phyloP scores from a whole-genome alignment of 768 basidiomycete genomes.

The Strobilomyces echinocephalus region DNA sequence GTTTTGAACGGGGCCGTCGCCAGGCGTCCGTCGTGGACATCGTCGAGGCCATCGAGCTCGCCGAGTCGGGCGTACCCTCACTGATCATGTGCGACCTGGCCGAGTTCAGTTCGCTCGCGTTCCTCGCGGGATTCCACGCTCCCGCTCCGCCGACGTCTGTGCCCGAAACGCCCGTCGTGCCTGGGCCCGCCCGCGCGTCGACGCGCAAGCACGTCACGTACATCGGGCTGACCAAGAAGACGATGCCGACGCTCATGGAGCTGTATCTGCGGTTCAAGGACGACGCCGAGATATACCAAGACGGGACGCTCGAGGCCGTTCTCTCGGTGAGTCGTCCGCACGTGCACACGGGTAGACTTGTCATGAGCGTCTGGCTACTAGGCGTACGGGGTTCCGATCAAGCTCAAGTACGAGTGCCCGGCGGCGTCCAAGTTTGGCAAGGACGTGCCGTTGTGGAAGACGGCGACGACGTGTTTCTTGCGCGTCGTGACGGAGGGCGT shows the following conservation, averaged over 20 bases:
- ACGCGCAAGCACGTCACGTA: constrained; percentile 74
- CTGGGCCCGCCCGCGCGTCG: constrained; percentile 1
- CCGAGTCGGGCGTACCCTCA: constrained; percentile 57
- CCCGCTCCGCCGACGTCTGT: constrained; percentile 19
- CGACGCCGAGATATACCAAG: constrained; percentile 57
- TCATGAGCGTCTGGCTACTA: constrained; percentile 32
- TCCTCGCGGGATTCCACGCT: constrained; percentile 71
- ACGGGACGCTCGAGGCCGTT: constrained; percentile 83
- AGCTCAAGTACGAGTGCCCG: constrained; percentile 93
- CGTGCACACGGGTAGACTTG: not conserved
- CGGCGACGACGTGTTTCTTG: constrained; percentile 79
- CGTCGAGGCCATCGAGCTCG: constrained; percentile 61
- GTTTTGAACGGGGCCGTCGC: not conserved
- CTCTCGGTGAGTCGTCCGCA: constrained; percentile 52
- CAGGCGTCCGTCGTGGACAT: constrained; percentile 72
- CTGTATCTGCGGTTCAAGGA: constrained; percentile 67
- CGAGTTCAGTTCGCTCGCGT: constrained; percentile 83
- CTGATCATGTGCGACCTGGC: constrained; percentile 79
- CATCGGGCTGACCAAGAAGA: constrained; percentile 82
- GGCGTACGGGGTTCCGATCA: constrained; percentile 89
- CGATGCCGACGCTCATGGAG: constrained; percentile 81
- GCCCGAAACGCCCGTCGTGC: constrained; percentile 10
- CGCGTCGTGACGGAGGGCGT: constrained; percentile 66
- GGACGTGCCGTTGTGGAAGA: constrained; percentile 90
- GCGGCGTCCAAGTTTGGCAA: constrained; percentile 82